Base-by-base conservation (phyloP, 257 asterid genomes). In the Ehretia macrophylla region DNA sequence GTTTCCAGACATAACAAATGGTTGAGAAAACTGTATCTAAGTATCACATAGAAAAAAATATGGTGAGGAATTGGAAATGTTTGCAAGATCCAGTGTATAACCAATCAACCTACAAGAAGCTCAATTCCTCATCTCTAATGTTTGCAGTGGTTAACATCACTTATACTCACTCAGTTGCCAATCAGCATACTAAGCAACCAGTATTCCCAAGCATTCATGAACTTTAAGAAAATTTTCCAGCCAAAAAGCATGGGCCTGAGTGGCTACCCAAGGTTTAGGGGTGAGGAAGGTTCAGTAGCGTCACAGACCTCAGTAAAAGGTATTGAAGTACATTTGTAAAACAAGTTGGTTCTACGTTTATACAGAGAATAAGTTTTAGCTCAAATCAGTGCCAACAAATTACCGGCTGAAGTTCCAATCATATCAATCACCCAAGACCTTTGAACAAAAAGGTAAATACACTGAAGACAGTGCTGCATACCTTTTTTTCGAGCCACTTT, bases 401-500 rank as follows among this genome's bases (percentile, higher is more conserved):
- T n/a, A n/a, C n/a, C n/a, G n/a, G n/a, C n/a, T n/a, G n/a, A n/a
- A n/a, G n/a, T n/a, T n/a, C n/a, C n/a, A n/a, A n/a, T n/a, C n/a
- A n/a, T n/a, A n/a, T n/a, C n/a, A n/a, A n/a, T n/a, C 47, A 42
- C 47, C 11, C 14, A 9, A 9, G 14, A 42, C 10, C 14, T 42
- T 42, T 42, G 10, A 12, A 4, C 10, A 42, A 42, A 16, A 45
- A 45, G 50, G 5, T 45, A 45, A 4, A 45, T 14, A 9, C 14
- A 45, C 17, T 12, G 52, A 48, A 19, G 19, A 48, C 12, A 48
- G 39, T 49, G 17, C 32, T 16, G n/a, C 50, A 71, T 76, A 90
- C 97, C 97, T 73, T 74, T 90, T 90, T 68, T 78, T 84, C 16
- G 88, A 73, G 68, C 84, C 74, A 71, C 79, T 63, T 65, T 79